Percentiles rank a stretch among this genome's conserved stretches.
These are phyloP conservation scores for Magnusiomyces ingens DNA, from an alignment of 1,139 yeast genomes.

Conservation along the genomic window DNA sequence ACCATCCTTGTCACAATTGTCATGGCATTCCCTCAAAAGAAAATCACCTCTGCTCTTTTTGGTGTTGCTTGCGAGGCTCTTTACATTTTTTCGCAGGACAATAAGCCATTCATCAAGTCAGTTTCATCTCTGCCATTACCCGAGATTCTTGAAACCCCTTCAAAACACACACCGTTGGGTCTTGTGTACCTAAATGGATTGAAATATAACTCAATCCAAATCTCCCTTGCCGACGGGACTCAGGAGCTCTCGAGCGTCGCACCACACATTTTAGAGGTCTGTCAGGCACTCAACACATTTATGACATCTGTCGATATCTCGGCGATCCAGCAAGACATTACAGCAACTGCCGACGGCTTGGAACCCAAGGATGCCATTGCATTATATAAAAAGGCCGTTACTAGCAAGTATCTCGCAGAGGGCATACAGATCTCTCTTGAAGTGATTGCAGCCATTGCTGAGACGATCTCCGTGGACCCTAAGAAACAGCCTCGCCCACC, in stretches of 20 bases:
- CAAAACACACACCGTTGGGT: constrained; percentile 17
- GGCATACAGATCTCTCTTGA: constrained; percentile 68
- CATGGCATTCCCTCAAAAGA: constrained; percentile 6
- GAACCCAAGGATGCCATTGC: constrained; percentile 36
- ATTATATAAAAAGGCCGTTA: constrained; percentile 37
- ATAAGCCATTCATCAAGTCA: constrained; percentile 18
- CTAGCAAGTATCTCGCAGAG: constrained; percentile 48
- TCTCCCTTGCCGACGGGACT: neutral
- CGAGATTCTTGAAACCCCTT: constrained; percentile 12
- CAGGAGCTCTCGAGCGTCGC: constrained; percentile 1
- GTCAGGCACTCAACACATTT: constrained; percentile 23
- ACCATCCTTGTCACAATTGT: constrained; percentile 18
- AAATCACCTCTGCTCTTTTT: constrained; percentile 13
- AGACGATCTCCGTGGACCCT: constrained; percentile 39
- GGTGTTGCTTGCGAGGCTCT: constrained; percentile 21
- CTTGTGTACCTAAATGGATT: constrained; percentile 25
- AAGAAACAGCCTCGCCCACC: neutral
- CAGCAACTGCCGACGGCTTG: constrained; percentile 21
- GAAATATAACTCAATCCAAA: constrained; percentile 20
- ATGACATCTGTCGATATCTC: constrained; percentile 27
- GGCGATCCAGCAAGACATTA: constrained; percentile 39
- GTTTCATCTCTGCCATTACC: constrained; percentile 8
- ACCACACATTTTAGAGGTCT: constrained; percentile 18
- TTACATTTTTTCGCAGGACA: constrained; percentile 25
- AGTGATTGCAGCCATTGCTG: constrained; percentile 67